Evolutionary conservation across 495 filamentous ascomycete genomes (phyloP).

Genomic region (Delitschia confertaspora): DNA sequence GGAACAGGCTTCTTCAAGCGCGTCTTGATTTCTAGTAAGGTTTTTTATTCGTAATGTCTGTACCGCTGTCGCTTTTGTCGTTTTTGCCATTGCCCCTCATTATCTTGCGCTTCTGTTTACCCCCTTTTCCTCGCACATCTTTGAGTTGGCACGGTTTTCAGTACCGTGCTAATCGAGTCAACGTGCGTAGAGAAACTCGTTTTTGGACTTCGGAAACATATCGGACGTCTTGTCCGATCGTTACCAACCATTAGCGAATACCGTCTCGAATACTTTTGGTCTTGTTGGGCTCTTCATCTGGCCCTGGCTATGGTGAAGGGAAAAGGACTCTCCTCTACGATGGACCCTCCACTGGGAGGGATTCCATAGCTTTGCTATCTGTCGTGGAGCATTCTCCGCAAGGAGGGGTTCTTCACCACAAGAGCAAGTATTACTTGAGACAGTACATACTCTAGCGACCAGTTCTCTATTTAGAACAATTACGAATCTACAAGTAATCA

Average conservation of each 20-base stretch:
- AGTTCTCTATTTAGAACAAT: no score
- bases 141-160: conserved; percentile 79
- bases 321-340: neutral
- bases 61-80: no score
- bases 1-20: conserved; percentile 5
- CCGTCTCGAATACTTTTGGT: conserved; percentile 11
- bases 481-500: no score
- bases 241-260: conserved; percentile 6
- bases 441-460: neutral
- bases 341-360: neutral
- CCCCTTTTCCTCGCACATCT: conserved; percentile 53
- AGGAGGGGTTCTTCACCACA: neutral
- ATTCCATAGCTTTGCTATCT: neutral
- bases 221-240: conserved; percentile 33
- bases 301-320: conserved; percentile 4
- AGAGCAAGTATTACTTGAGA: neutral
- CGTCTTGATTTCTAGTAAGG: neutral
- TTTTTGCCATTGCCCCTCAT: no score
- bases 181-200: conserved; percentile 71
- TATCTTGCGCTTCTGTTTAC: no score
- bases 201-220: conserved; percentile 22
- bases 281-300: conserved; percentile 2
- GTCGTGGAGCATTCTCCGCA: neutral
- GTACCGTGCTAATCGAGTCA: conserved; percentile 87
- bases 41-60: no score